Percentiles rank a stretch among this genome's conserved stretches.
phyloP scores from a whole-genome alignment of 176 grass and related monocot genomes.

The Themeda triandra region DNA sequence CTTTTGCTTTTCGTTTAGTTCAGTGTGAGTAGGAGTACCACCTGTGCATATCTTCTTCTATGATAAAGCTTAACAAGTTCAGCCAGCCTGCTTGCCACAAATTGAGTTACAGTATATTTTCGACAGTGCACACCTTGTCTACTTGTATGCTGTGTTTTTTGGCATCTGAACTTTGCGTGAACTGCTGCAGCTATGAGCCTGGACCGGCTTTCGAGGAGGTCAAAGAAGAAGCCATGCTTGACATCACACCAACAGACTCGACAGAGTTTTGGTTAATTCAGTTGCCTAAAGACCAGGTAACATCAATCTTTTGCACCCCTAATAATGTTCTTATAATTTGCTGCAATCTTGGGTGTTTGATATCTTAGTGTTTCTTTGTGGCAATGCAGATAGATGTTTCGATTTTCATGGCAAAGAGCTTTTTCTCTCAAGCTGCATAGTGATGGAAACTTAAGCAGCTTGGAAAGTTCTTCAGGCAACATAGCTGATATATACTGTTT shows the following conservation, averaged over 20 bases:
- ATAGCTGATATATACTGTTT: background rate
- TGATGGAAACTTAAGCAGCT: conserved; percentile 50
- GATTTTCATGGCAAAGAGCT: conserved; percentile 71
- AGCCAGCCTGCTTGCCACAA: background rate
- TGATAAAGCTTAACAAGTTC: background rate
- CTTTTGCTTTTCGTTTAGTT: background rate
- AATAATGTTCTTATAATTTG: background rate
- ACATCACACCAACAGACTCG: conserved; percentile 48
- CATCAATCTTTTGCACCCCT: background rate
- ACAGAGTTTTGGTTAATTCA: conserved; percentile 87
- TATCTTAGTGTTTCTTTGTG: background rate
- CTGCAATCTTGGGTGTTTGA: background rate
- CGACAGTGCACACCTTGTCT: background rate
- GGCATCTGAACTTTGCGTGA: conserved; percentile 5
- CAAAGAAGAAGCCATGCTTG: conserved; percentile 26
- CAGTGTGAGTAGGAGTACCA: background rate
- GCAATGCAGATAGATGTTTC: conserved; percentile 48
- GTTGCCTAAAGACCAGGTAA: conserved; percentile 68
- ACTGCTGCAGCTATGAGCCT: conserved; percentile 55
- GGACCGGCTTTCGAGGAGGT: conserved; percentile 41
- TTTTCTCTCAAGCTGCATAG: conserved; percentile 50
- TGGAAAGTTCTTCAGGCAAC: conserved; percentile 69
- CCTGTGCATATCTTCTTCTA: background rate
- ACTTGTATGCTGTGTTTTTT: background rate
- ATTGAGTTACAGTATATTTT: background rate